These are phyloP conservation scores for Naganishia randhawae DNA, from an alignment of 768 basidiomycete genomes.

Conservation along the genomic window DNA sequence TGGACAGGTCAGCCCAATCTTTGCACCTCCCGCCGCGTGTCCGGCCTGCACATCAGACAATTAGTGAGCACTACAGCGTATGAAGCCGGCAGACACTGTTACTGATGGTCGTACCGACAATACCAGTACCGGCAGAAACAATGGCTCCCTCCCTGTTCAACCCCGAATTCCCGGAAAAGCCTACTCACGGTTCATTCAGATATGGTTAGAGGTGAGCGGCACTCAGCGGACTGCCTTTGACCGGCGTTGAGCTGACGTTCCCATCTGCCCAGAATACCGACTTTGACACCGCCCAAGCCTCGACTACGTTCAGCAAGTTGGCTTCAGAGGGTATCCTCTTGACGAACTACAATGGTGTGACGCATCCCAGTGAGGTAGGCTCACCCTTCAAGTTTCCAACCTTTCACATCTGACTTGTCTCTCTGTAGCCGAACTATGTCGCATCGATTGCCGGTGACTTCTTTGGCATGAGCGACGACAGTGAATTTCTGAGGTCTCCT, in stretches of 20 bases:
- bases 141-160: slow-evolving; percentile 54
- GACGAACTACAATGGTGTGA: slow-evolving; percentile 43
- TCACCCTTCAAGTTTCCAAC: background rate
- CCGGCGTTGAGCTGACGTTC: background rate
- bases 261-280: slow-evolving; percentile 53
- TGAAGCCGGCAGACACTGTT: background rate
- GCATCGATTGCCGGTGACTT: slow-evolving; percentile 59
- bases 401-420: slow-evolving; percentile 55
- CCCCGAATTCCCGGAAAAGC: slow-evolving; percentile 53
- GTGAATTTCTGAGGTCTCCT: slow-evolving; percentile 9
- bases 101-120: background rate
- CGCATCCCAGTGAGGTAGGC: slow-evolving; percentile 28
- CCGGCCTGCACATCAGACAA: background rate
- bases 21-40: background rate
- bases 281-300: slow-evolving; percentile 49
- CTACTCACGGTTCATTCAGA: slow-evolving; percentile 57
- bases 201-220: slow-evolving; percentile 58
- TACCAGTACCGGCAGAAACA: slow-evolving; percentile 50
- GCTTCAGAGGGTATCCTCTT: slow-evolving; percentile 58
- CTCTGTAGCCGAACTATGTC: slow-evolving; percentile 64
- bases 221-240: background rate
- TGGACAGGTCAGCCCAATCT: background rate
- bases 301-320: slow-evolving; percentile 50
- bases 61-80: background rate
- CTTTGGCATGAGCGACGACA: slow-evolving; percentile 57